Evolutionary conservation across 768 basidiomycete genomes (phyloP).

Genomic region (Pluteus cervinus): DNA sequence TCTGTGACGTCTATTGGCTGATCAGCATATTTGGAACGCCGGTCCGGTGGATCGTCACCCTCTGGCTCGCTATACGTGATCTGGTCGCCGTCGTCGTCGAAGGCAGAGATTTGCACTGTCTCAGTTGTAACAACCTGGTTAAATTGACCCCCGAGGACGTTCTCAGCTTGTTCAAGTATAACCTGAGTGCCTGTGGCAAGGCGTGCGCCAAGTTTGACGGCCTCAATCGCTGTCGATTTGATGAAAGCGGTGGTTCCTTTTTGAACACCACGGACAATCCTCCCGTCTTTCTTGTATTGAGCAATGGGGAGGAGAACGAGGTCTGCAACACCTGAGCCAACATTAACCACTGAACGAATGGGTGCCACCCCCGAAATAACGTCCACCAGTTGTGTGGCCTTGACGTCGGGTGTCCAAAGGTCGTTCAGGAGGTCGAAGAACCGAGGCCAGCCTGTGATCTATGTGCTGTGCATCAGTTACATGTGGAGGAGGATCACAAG

Average conservation of each 20-base stretch:
- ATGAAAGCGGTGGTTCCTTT: slow-evolving; percentile 92
- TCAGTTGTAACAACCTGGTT: slow-evolving; percentile 61
- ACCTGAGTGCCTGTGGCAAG: slow-evolving; percentile 97
- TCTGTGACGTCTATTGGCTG: slow-evolving; percentile 82
- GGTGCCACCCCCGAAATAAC: slow-evolving; percentile 96
- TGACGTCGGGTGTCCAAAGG: slow-evolving; percentile 98
- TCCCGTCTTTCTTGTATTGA: slow-evolving; percentile 95
- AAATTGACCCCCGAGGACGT: slow-evolving; percentile 78
- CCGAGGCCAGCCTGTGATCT: slow-evolving; percentile 92
- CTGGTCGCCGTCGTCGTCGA: slow-evolving; percentile 27
- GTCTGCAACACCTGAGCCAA: slow-evolving; percentile 95
- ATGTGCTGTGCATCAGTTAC: slow-evolving; percentile 7
- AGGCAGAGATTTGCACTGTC: slow-evolving; percentile 50
- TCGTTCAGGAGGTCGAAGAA: slow-evolving; percentile 93
- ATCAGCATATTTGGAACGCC: slow-evolving; percentile 86
- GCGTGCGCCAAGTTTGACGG: slow-evolving; percentile 88
- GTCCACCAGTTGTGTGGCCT: slow-evolving; percentile 95
- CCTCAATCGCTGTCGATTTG: slow-evolving; percentile 91
- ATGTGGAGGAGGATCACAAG: slow-evolving; percentile 1
- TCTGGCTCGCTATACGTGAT: slow-evolving; percentile 24
- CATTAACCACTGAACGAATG: slow-evolving; percentile 94
- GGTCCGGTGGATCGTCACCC: slow-evolving; percentile 42
- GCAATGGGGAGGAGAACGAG: slow-evolving; percentile 93
- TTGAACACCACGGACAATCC: slow-evolving; percentile 88
- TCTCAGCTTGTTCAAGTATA: slow-evolving; percentile 92